Evolutionary conservation across 164 flowering plant species (phyloP).

Genomic region (Nelumbo lutea): DNA sequence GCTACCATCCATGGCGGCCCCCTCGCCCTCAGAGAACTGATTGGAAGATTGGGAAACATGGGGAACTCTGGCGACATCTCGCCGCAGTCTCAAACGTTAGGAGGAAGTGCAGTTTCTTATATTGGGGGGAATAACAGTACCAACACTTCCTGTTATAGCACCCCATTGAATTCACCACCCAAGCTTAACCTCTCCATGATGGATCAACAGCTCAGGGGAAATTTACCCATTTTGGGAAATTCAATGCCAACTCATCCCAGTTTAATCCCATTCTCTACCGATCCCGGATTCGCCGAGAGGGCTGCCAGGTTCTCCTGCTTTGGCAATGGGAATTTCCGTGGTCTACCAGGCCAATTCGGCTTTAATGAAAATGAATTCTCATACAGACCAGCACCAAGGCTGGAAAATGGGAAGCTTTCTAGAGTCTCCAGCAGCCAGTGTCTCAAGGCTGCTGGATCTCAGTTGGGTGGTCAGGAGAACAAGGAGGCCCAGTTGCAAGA

Average conservation of each 20-base stretch:
- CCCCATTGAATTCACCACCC: slow-evolving; percentile 73
- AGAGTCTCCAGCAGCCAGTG: slow-evolving; percentile 55
- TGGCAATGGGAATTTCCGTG: slow-evolving; percentile 40
- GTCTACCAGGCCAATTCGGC: slow-evolving; percentile 31
- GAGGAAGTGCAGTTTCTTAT: slow-evolving; percentile 15
- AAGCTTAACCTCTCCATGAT: slow-evolving; percentile 41
- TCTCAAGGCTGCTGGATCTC: slow-evolving; percentile 45
- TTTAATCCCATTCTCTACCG: slow-evolving; percentile 49
- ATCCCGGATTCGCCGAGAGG: slow-evolving; percentile 82
- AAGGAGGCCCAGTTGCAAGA: slow-evolving; percentile 18
- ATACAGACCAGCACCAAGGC: slow-evolving; percentile 19
- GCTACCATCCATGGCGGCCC: slow-evolving; percentile 29
- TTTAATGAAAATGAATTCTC: slow-evolving; percentile 28
- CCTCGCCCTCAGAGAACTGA: slow-evolving; percentile 46
- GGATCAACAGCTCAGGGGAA: slow-evolving; percentile 35
- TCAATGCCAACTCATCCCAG: slow-evolving; percentile 22
- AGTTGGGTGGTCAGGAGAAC: slow-evolving; percentile 17
- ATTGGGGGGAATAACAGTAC: slow-evolving; percentile 25
- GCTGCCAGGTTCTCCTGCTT: slow-evolving; percentile 82
- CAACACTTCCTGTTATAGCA: slow-evolving; percentile 43
- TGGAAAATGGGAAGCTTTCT: slow-evolving; percentile 39
- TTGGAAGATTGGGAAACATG: slow-evolving; percentile 62
- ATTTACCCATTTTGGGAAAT: slow-evolving; percentile 22
- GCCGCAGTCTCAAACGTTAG: slow-evolving; percentile 21
- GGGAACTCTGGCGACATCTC: slow-evolving; percentile 54